phyloP scores from a whole-genome alignment of 441 rosid genomes.

The Breynia disticha region DNA sequence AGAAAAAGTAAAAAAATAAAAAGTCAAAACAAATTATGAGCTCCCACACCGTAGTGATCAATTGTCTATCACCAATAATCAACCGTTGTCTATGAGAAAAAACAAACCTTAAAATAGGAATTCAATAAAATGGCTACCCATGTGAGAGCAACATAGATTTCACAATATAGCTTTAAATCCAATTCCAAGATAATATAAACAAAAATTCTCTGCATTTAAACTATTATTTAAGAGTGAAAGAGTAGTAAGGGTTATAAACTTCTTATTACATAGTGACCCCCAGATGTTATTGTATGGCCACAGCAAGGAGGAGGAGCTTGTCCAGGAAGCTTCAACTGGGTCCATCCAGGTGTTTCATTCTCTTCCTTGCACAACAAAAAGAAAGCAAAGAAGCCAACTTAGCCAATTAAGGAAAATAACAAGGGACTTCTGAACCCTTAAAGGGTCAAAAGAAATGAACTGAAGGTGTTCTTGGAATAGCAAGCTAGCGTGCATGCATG shows the following conservation, averaged over 20 bases:
- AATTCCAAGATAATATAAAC: too few species aligned
- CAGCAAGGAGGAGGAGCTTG: constrained; percentile 96
- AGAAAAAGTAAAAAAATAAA: constrained; percentile 3
- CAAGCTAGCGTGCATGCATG: too few species aligned
- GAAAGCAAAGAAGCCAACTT: constrained; percentile 24
- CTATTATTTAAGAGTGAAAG: neutral
- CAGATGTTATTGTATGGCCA: constrained; percentile 89
- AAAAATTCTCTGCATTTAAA: too few species aligned
- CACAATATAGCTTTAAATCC: too few species aligned
- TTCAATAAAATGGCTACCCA: too few species aligned
- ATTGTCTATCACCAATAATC: constrained; percentile 2
- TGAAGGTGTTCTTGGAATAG: too few species aligned
- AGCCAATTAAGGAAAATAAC: constrained; percentile 3
- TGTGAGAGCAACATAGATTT: too few species aligned
- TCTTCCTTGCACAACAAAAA: constrained; percentile 88
- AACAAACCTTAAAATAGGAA: neutral
- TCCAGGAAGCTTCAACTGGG: constrained; percentile 98
- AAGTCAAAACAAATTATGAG: neutral
- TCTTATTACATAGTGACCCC: constrained; percentile 79
- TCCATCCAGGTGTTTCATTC: constrained; percentile 97
- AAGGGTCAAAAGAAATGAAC: too few species aligned
- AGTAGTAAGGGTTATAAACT: constrained; percentile 17
- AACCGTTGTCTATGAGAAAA: neutral
- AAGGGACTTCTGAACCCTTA: too few species aligned
- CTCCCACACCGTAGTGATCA: neutral